Evolutionary conservation across 345 rosid species (phyloP).

Genomic region (Leavenworthia alabamica): DNA sequence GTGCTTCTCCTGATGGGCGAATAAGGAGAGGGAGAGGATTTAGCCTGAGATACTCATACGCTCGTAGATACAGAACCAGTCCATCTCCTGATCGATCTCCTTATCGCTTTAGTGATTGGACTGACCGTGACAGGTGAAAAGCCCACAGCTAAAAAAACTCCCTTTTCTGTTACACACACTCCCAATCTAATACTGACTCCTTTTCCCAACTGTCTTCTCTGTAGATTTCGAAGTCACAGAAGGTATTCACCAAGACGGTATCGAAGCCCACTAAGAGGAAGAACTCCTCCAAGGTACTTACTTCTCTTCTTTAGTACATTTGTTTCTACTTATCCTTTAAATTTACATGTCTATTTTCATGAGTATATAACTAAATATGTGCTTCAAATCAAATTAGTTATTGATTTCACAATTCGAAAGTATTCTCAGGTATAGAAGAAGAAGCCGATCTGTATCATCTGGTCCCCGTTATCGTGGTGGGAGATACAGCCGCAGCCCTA

Average conservation of each 20-base stretch:
- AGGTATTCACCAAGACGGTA: conserved; percentile 89
- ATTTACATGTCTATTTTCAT: neutral
- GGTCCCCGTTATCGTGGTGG: conserved; percentile 52
- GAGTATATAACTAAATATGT: neutral
- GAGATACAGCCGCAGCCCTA: conserved; percentile 55
- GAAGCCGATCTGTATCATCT: conserved; percentile 59
- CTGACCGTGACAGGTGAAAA: conserved; percentile 66
- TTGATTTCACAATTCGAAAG: neutral
- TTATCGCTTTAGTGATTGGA: conserved; percentile 56
- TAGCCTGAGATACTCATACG: conserved; percentile 79
- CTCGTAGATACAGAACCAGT: conserved; percentile 74
- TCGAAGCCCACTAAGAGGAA: conserved; percentile 74
- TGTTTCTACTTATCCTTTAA: neutral
- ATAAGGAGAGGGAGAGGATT: conserved; percentile 93
- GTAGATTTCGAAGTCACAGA: conserved; percentile 59
- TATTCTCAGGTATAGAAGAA: conserved; percentile 74
- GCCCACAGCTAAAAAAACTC: neutral
- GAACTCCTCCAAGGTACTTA: conserved; percentile 81
- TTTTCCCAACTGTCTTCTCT: neutral
- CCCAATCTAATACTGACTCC: neutral
- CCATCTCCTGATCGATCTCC: conserved; percentile 92
- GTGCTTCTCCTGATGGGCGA: conserved; percentile 75
- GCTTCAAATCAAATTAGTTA: neutral
- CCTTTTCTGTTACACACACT: neutral
- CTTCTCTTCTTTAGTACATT: neutral